Percentiles rank a stretch among this genome's conserved stretches.
phyloP scores from a whole-genome alignment of 495 filamentous ascomycete species.

The Thozetella sp. region DNA sequence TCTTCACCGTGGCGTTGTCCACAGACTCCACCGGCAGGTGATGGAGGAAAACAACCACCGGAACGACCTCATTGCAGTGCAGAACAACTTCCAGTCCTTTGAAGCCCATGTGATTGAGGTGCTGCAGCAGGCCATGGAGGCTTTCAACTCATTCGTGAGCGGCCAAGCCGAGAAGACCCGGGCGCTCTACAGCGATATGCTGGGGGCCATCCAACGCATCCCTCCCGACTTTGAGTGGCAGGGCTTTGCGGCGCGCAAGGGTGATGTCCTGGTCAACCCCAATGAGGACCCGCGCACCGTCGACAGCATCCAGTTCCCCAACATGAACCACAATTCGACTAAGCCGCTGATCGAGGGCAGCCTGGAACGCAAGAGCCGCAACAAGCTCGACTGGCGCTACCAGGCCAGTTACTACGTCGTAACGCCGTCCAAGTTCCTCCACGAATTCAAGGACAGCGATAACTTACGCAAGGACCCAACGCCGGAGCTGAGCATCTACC shows the following conservation, averaged over 20 bases:
- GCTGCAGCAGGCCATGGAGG: constrained; percentile 78
- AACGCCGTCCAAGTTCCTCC: constrained; percentile 81
- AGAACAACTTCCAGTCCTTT: constrained; percentile 86
- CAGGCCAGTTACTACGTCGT: constrained; percentile 86
- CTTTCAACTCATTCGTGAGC: constrained; percentile 75
- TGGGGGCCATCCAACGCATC: constrained; percentile 74
- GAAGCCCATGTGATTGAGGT: constrained; percentile 83
- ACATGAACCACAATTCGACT: constrained; percentile 81
- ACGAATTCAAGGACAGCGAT: constrained; percentile 95
- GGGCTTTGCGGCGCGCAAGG: constrained; percentile 72
- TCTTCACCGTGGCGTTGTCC: constrained; percentile 74
- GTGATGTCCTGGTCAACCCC: constrained; percentile 76
- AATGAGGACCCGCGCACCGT: constrained; percentile 70
- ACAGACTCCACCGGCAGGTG: constrained; percentile 88
- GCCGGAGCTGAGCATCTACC: constrained; percentile 86
- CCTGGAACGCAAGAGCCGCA: constrained; percentile 83
- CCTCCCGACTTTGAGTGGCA: constrained; percentile 93
- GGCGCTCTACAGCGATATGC: constrained; percentile 80
- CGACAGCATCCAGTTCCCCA: constrained; percentile 77
- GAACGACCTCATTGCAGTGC: constrained; percentile 84
- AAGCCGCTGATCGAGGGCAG: constrained; percentile 82
- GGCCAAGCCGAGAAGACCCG: constrained; percentile 81
- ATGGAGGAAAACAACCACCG: constrained; percentile 93
- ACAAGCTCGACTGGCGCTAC: constrained; percentile 74
- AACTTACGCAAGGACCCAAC: constrained; percentile 77